Evolutionary conservation across 2,329 filamentous ascomycete genomes (phyloP).

Genomic region (Arthrobotrys entomopaga): DNA sequence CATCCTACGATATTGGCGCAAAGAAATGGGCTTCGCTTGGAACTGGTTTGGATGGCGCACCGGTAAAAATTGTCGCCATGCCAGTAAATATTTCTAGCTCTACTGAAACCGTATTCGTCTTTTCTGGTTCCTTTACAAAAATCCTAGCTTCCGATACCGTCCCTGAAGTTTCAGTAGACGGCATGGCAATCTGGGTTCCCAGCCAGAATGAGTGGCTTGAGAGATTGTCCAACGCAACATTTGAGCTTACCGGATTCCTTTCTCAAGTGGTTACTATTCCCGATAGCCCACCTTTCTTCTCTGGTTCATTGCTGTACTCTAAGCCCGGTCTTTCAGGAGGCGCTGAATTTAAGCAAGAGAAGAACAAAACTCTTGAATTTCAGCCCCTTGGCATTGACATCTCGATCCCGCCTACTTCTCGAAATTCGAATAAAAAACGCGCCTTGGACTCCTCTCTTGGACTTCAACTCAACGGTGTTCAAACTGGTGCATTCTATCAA

Average conservation of each 20-base stretch:
- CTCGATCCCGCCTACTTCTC: conserved; percentile 60
- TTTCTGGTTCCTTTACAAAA: conserved; percentile 81
- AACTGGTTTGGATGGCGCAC: conserved; percentile 82
- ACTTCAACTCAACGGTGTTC: conserved; percentile 71
- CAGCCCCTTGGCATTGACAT: conserved; percentile 69
- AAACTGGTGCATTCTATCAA: conserved; percentile 78
- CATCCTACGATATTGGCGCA: conserved; percentile 75
- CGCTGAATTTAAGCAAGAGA: conserved; percentile 68
- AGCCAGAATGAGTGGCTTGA: conserved; percentile 87
- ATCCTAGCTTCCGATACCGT: conserved; percentile 76
- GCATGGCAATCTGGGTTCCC: conserved; percentile 92
- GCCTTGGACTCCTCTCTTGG: conserved; percentile 62
- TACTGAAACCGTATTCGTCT: conserved; percentile 77
- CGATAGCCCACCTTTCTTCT: conserved; percentile 74
- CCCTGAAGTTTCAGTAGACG: conserved; percentile 71
- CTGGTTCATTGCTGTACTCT: conserved; percentile 82
- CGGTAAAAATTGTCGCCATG: conserved; percentile 78
- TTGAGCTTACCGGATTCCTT: conserved; percentile 77
- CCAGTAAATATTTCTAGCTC: conserved; percentile 79
- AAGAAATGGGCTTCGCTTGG: conserved; percentile 82
- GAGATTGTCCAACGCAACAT: conserved; percentile 74
- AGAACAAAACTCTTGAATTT: conserved; percentile 61
- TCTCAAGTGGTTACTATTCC: conserved; percentile 76
- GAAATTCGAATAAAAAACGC: conserved; percentile 62
- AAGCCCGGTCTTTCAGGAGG: conserved; percentile 78